These are phyloP conservation scores for Tremella fuciformis DNA, from an alignment of 768 basidiomycete genomes.

Conservation along the genomic window DNA sequence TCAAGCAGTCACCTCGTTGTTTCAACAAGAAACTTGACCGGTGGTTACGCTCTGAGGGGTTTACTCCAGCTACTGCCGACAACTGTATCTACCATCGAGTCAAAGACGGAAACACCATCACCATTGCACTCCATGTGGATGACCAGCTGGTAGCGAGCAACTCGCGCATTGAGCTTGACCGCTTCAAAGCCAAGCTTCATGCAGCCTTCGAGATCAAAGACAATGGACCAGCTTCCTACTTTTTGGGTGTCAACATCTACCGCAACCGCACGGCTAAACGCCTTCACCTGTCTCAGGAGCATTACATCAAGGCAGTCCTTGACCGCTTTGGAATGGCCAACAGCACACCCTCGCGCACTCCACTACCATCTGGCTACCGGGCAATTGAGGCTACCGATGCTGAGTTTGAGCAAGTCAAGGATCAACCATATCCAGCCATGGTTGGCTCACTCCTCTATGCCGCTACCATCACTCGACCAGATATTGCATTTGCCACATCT, in stretches of 20 bases:
- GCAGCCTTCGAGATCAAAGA: conserved; percentile 14
- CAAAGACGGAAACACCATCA: background rate
- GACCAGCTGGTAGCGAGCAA: conserved; percentile 14
- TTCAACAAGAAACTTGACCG: no score
- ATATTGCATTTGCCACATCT: no score
- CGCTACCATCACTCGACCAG: no score
- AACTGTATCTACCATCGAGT: background rate
- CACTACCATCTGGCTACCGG: background rate
- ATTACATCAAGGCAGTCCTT: conserved; percentile 14
- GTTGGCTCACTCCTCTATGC: no score
- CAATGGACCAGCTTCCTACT: conserved; percentile 11
- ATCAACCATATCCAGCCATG: no score
- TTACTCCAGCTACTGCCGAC: no score
- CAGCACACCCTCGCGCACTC: no score
- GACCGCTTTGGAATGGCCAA: background rate
- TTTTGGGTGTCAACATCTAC: no score
- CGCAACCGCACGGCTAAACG: no score
- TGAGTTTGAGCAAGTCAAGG: background rate
- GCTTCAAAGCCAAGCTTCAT: conserved; percentile 6
- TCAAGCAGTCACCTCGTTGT: conserved; percentile 27
- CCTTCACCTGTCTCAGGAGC: no score
- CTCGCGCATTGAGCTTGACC: background rate
- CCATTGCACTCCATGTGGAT: conserved; percentile 10
- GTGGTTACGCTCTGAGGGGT: no score
- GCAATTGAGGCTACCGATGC: conserved; percentile 7